phyloP scores from a whole-genome alignment of 73 alveolate species.

The Blepharisma stoltei region DNA sequence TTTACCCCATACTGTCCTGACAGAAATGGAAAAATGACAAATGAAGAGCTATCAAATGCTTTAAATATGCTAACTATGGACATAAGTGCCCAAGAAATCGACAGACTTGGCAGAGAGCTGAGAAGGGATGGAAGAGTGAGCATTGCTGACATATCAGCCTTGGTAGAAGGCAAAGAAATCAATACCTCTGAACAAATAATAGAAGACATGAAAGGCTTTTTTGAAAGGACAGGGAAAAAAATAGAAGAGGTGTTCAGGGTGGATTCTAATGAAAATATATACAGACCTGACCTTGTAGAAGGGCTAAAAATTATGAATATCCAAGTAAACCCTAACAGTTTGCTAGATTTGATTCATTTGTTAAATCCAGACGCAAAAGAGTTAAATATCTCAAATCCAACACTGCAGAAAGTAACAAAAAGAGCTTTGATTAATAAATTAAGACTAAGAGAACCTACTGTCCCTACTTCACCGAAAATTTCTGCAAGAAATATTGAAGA shows the following conservation, averaged over 20 bases:
- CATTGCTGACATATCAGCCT: background rate
- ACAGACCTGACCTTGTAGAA: constrained; percentile 11
- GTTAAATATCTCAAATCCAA: background rate
- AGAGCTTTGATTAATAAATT: background rate
- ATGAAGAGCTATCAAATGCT: background rate
- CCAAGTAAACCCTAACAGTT: background rate
- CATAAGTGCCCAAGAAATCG: background rate
- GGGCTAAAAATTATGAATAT: background rate
- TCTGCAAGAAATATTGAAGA: background rate
- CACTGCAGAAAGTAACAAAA: background rate
- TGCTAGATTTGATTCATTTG: background rate
- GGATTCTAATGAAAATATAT: background rate
- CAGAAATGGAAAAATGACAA: constrained; percentile 14
- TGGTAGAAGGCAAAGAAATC: background rate
- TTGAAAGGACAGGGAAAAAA: background rate
- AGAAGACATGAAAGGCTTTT: background rate
- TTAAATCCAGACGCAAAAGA: constrained; percentile 4
- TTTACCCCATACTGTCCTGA: background rate
- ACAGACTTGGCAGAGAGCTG: background rate
- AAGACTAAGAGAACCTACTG: background rate
- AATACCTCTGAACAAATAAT: background rate
- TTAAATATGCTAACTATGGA: background rate
- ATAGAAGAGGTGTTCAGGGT: background rate
- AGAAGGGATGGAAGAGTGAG: background rate
- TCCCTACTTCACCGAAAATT: background rate